Evolutionary conservation across 2,329 filamentous ascomycete genomes (phyloP).

Genomic region (Nigrograna mackinnonii): DNA sequence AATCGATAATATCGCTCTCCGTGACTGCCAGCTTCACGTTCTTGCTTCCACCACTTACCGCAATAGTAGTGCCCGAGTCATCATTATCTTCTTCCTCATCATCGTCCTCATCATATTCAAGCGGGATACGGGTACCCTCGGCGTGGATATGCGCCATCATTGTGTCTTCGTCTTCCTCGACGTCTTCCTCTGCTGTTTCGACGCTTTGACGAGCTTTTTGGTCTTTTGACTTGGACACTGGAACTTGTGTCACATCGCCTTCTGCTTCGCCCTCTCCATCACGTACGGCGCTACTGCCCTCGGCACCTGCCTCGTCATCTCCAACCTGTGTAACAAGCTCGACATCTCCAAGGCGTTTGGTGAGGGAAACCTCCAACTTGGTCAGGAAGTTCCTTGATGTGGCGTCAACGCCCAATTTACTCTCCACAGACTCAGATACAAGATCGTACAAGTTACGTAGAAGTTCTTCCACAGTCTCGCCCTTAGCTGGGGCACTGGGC

Average conservation of each 20-base stretch:
- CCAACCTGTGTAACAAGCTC: slow-evolving; percentile 19
- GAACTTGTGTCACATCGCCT: slow-evolving; percentile 7
- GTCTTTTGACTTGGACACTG: too few species aligned
- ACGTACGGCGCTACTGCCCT: slow-evolving; percentile 2
- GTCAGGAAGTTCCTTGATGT: slow-evolving; percentile 58
- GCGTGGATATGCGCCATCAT: slow-evolving; percentile 37
- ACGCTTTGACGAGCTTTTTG: too few species aligned
- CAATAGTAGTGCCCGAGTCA: slow-evolving; percentile 12
- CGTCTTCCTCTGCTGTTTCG: slow-evolving; percentile 11
- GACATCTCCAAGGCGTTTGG: slow-evolving; percentile 54
- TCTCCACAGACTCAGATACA: slow-evolving; percentile 51
- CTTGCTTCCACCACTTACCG: slow-evolving; percentile 1
- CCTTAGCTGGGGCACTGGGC: slow-evolving; percentile 49
- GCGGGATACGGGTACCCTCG: slow-evolving; percentile 37
- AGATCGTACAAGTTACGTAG: slow-evolving; percentile 47
- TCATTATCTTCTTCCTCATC: slow-evolving; percentile 25
- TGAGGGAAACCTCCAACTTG: slow-evolving; percentile 55
- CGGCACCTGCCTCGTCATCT: slow-evolving; percentile 11
- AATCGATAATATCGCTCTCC: slow-evolving; percentile 38
- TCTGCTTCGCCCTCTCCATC: slow-evolving; percentile 3
- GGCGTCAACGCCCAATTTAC: slow-evolving; percentile 54
- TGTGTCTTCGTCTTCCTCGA: slow-evolving; percentile 34
- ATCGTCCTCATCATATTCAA: slow-evolving; percentile 28
- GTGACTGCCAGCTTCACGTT: slow-evolving; percentile 18
- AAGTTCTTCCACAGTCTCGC: slow-evolving; percentile 20